Evolutionary conservation across 164 flowering plant genomes (phyloP).

Genomic region (Litsea cubeba): DNA sequence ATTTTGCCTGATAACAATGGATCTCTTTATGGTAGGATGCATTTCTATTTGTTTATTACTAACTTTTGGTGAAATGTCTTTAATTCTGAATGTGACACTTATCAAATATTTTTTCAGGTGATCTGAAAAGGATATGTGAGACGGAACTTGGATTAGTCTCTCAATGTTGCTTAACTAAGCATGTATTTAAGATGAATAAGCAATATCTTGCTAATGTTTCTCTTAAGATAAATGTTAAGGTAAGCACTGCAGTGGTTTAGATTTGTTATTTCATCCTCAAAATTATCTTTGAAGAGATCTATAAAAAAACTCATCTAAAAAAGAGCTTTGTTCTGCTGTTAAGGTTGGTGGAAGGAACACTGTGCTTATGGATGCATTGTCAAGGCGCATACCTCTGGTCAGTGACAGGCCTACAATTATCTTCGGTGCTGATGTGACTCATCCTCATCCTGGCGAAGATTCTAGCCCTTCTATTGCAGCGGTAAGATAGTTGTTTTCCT

Average conservation of each 20-base stretch:
- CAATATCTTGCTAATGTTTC: constrained; percentile 79
- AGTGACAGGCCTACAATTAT: constrained; percentile 83
- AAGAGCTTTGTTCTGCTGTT: neutral
- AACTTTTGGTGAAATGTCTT: neutral
- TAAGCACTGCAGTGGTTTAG: constrained; percentile 9
- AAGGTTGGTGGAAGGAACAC: constrained; percentile 86
- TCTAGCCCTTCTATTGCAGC: constrained; percentile 94
- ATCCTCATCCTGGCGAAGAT: constrained; percentile 96
- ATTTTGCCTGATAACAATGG: constrained; percentile 83
- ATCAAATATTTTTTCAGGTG: constrained; percentile 37
- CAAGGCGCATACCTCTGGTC: constrained; percentile 76
- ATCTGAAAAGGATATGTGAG: constrained; percentile 88
- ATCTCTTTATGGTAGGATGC: constrained; percentile 63
- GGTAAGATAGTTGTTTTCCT: constrained; percentile 30
- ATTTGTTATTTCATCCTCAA: neutral
- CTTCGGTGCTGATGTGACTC: constrained; percentile 99
- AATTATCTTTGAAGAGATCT: neutral
- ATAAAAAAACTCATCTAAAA: neutral
- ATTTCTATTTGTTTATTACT: neutral
- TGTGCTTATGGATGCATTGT: constrained; percentile 80
- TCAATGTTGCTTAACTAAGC: constrained; percentile 88
- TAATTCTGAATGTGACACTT: neutral
- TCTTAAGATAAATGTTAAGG: constrained; percentile 78
- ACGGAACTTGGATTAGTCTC: constrained; percentile 87
- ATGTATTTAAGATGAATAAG: constrained; percentile 79